Evolutionary conservation across 352 stramenopile species (phyloP).

Genomic region (Phytophthora meadii): DNA sequence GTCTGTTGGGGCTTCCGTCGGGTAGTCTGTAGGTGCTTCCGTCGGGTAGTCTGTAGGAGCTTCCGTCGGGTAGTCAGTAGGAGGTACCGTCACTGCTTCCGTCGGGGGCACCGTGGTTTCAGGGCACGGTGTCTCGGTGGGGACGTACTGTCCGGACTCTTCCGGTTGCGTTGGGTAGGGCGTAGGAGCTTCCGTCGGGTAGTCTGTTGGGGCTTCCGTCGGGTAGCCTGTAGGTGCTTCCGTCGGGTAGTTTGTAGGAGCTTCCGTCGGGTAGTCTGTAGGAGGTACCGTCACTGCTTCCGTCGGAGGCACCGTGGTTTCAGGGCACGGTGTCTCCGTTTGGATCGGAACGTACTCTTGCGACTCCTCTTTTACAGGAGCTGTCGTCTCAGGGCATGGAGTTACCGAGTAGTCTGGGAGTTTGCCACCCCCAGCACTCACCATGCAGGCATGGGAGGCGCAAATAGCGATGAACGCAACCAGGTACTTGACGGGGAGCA

Average conservation of each 20-base stretch:
- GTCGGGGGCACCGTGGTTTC: conserved; percentile 3
- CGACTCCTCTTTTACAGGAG: too few relatives aligned
- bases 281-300: not conserved
- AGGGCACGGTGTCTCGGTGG: conserved; percentile 10
- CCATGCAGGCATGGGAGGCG: conserved; percentile 26
- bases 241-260: too few relatives aligned
- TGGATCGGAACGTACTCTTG: too few relatives aligned
- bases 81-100: too few relatives aligned
- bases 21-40: conserved; percentile 7
- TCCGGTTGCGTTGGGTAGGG: not conserved
- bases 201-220: conserved; percentile 11
- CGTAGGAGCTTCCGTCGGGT: not conserved
- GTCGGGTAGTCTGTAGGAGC: conserved; percentile 1
- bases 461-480: conserved; percentile 31
- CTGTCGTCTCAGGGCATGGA: not conserved
- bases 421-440: conserved; percentile 26
- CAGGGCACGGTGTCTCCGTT: conserved; percentile 9
- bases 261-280: too few relatives aligned
- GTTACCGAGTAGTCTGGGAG: conserved; percentile 19
- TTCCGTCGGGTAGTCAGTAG: conserved; percentile 12
- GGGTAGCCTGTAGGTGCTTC: not conserved
- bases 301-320: conserved; percentile 2
- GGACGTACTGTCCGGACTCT: not conserved
- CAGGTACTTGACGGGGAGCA: conserved; percentile 44
- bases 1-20: not conserved